Base-by-base conservation (phyloP, 1,284 basidiomycete genomes). In the Psilocybe mexicana region DNA sequence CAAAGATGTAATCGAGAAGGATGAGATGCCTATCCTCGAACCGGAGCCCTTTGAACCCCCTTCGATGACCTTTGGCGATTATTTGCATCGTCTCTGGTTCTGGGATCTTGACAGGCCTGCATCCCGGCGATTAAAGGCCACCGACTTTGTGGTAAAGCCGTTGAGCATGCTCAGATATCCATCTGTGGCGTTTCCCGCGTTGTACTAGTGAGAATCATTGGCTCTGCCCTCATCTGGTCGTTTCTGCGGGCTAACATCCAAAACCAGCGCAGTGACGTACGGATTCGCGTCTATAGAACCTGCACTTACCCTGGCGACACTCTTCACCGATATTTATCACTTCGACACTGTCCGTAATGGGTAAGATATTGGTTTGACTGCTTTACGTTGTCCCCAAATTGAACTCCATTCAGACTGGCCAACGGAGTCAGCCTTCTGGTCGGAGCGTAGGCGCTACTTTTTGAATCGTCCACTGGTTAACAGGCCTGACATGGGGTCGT, bases 241-340 rank as follows among this genome's bases (percentile, higher is more conserved):
- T 18, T 24, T 23, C 36, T 18, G 47, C 35, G 4, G 54, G 33
- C n/a, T 50, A 8, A 42, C 36, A 26, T 23, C 26, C 48, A 43
- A 26, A 11, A 11, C 18, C 40, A 73, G 72, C 60, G 71, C 70
- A 2, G 65, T 74, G 6, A 69, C 66, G 1, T 75, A 74, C 56
- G 72, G 72, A 3, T 72, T 72, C 44, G 72, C 72, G 0, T 73
- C 71, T 5, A 74, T 74, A 11, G 72, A 73, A 56, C 73, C 73
- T 23, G 73, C 72, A 11, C 59, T 74, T 58, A 74, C 69, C 10
- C 30, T 75, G 38, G 71, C 73, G 6, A 67, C 71, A 4, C 58
- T 72, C 1, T 73, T 74, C 61, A 72, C 70, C 3, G 55, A 69
- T 40, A 53, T 71, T 23, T 73, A 72, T 58, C 67, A 71, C 12